These are phyloP conservation scores for Venturia asperata DNA, from an alignment of 2,329 filamentous ascomycete genomes.

Conservation along the genomic window DNA sequence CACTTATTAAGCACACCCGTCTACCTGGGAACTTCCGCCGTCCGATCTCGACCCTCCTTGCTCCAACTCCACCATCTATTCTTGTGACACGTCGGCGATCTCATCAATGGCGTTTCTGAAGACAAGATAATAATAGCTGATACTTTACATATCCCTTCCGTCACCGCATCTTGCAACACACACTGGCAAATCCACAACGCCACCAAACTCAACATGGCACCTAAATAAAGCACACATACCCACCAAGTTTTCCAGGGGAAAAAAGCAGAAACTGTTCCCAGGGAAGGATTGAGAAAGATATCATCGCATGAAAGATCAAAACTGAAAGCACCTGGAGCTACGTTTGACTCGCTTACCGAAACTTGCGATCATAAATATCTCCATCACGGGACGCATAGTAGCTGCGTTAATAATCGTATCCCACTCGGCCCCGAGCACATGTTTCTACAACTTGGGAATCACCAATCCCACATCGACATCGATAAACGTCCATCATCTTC, in stretches of 20 bases:
- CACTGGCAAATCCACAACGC: background rate
- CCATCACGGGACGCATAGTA: no score
- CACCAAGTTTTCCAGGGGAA: background rate
- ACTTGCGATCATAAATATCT: no score
- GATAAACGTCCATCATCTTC: no score
- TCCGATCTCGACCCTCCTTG: background rate
- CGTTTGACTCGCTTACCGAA: background rate
- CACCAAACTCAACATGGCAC: background rate
- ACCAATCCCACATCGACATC: background rate
- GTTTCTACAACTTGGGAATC: background rate
- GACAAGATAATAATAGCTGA: background rate
- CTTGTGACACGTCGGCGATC: background rate
- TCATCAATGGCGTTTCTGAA: constrained; percentile 4
- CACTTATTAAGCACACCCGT: background rate
- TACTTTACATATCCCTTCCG: background rate
- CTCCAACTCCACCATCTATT: background rate
- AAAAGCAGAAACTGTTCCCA: background rate
- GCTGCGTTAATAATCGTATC: no score
- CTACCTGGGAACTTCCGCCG: background rate
- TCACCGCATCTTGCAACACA: background rate
- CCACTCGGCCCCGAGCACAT: background rate
- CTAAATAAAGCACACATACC: background rate
- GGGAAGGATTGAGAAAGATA: background rate
- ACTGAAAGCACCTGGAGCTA: background rate
- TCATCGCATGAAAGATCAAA: background rate